Conservation (phyloP, 2,329 filamentous ascomycete genomes). For the Daldinia sp. region DNA sequence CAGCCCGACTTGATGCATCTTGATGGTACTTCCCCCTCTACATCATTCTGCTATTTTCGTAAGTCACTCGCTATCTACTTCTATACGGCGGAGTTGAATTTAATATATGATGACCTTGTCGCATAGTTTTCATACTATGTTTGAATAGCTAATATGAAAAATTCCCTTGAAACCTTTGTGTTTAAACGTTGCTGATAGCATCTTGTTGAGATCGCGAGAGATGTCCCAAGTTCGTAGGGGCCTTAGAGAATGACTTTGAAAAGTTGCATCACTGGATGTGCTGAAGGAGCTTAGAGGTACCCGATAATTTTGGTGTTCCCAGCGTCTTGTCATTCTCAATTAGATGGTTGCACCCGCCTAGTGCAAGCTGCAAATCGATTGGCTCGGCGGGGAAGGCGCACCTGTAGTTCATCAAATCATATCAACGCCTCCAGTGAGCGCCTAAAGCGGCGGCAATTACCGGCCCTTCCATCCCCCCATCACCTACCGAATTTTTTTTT, state of each 20-base stretch:
- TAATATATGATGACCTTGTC: constrained; percentile 6
- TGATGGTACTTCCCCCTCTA: constrained; percentile 31
- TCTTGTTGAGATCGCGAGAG: constrained; percentile 12
- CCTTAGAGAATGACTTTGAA: constrained; percentile 43
- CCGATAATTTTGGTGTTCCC: constrained; percentile 41
- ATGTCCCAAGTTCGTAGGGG: constrained; percentile 12
- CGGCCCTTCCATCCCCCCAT: constrained; percentile 40
- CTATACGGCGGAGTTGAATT: not conserved
- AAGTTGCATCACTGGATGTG: constrained; percentile 30
- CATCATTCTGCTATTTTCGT: constrained; percentile 34
- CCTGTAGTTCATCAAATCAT: constrained; percentile 43
- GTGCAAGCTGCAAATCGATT: constrained; percentile 45
- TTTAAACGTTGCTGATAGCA: constrained; percentile 26
- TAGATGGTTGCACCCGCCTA: constrained; percentile 48
- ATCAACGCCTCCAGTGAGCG: constrained; percentile 46
- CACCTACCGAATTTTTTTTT: constrained; percentile 45
- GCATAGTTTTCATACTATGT: constrained; percentile 9
- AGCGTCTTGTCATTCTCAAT: constrained; percentile 34
- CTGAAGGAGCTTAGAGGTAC: constrained; percentile 36
- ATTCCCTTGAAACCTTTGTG: constrained; percentile 19
- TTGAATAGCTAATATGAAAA: not conserved
- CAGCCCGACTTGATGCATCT: constrained; percentile 38
- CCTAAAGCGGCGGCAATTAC: constrained; percentile 49
- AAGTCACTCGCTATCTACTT: constrained; percentile 33
- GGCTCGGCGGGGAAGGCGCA: constrained; percentile 40